Conservation (phyloP, 2,329 filamentous ascomycete genomes). For the Lecanicillium sp. region DNA sequence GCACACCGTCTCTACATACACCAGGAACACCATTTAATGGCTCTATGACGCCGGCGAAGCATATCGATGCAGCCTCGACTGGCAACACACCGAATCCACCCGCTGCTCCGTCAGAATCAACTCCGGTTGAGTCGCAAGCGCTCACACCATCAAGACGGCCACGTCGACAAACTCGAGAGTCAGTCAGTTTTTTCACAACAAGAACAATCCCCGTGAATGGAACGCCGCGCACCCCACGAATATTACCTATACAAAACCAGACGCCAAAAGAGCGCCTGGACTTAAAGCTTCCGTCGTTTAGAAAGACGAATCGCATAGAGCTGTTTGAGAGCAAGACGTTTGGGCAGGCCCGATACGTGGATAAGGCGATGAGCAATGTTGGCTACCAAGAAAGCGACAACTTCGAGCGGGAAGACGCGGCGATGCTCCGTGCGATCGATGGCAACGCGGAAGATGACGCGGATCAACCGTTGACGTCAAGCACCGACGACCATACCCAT, state of each 20-base stretch:
- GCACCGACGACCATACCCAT: conserved; percentile 20
- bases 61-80: conserved; percentile 33
- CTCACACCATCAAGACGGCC: conserved; percentile 26
- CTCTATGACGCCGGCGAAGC: conserved; percentile 36
- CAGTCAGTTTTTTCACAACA: conserved; percentile 43
- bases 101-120: conserved; percentile 18
- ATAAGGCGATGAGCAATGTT: conserved; percentile 91
- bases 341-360: conserved; percentile 84
- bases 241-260: conserved; percentile 69
- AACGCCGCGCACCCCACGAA: conserved; percentile 51
- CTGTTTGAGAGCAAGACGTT: conserved; percentile 77
- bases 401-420: conserved; percentile 69
- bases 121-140: conserved; percentile 19
- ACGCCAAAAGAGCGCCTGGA: conserved; percentile 74
- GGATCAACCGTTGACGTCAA: conserved; percentile 31
- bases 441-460: conserved; percentile 50
- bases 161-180: conserved; percentile 41
- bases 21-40: conserved; percentile 34
- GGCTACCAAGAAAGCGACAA: conserved; percentile 94
- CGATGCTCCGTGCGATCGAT: conserved; percentile 57
- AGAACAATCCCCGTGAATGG: conserved; percentile 33
- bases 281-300: conserved; percentile 66
- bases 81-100: conserved; percentile 34
- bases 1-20: conserved; percentile 23
- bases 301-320: conserved; percentile 69